Base-by-base conservation (phyloP, 2,329 filamentous ascomycete species). In the Pestalotiopsis sp. region DNA sequence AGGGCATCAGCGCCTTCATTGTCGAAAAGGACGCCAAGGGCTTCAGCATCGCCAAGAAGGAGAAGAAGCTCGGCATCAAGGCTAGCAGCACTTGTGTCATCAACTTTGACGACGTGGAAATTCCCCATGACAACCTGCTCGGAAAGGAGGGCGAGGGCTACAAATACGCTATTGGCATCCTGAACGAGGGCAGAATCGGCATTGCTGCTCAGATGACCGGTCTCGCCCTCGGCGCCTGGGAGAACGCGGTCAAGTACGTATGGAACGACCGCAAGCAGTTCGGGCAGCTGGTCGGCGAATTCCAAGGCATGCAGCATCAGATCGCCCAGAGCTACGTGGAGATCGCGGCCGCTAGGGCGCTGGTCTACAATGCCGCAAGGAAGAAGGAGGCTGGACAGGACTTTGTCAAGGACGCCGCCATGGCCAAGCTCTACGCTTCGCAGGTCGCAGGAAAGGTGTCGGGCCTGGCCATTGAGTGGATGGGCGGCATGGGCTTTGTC, bases 241-340 rank as follows among this genome's bases (percentile, higher is more conserved):
- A 98, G 80, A 98, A 98, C 78, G 96, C 96, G 36, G 95, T 93
- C 69, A 88, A 88, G 87, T 98, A 99, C 83, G 94, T 94, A 73
- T 99, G 94, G 94, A 98, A 98, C 82, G 96, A 99, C 85, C 93
- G 96, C 76, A 94, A 93, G 85, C 96, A 99, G 84, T 99, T 99
- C 79, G 95, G 96, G 73, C 87, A 93, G 78, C 88, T 97, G 67
- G 91, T 99, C 69, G 96, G 96, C 76, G 93, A 97, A 80, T 99
- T 99, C 88, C 96, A 99, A 83, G 95, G 94, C 76, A 98, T 99
- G 96, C 95, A 98, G 84, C 95, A 98, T 85, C 96, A 99, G 85
- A 92, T 99, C 71, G 96, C 96, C 2, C 96, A 99, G 83, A 92
- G 94, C 1, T 98, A 95, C 84, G 93, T 92, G 27, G 96, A 99